phyloP scores from a whole-genome alignment of 106 monocot species.

The Dendrobium catenatum region DNA sequence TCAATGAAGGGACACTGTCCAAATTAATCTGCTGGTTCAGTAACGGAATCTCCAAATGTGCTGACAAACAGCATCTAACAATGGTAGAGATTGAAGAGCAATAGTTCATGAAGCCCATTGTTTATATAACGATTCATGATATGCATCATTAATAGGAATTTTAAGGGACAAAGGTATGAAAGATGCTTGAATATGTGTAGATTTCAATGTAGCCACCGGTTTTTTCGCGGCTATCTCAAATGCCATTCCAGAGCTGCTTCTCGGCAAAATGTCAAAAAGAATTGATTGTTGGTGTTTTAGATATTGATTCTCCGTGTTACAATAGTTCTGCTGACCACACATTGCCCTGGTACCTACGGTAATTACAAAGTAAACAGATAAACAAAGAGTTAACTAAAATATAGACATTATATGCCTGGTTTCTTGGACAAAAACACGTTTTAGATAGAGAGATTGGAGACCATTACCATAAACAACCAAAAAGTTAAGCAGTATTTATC shows the following conservation, averaged over 20 bases:
- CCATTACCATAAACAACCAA: slow-evolving; percentile 37
- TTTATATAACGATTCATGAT: slow-evolving; percentile 40
- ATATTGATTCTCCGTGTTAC: slow-evolving; percentile 15
- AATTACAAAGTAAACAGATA: not conserved
- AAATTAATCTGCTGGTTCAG: not conserved
- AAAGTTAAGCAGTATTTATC: slow-evolving; percentile 30
- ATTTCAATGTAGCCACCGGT: slow-evolving; percentile 16
- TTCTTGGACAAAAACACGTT: not conserved
- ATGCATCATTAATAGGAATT: slow-evolving; percentile 68
- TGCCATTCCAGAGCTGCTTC: slow-evolving; percentile 54
- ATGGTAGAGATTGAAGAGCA: not conserved
- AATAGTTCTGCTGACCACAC: slow-evolving; percentile 3
- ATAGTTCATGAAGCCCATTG: not conserved
- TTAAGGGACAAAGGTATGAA: slow-evolving; percentile 61
- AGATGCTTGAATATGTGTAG: slow-evolving; percentile 20
- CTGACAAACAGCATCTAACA: not conserved
- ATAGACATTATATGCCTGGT: not conserved
- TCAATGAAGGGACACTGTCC: not conserved
- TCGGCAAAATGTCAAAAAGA: slow-evolving; percentile 13
- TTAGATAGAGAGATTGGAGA: not conserved
- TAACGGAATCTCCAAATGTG: not conserved
- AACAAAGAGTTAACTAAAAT: not conserved
- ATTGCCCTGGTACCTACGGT: not conserved
- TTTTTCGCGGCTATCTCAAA: slow-evolving; percentile 18
- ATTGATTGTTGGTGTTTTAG: slow-evolving; percentile 4